Conservation (phyloP, 2,329 filamentous ascomycete species). For the Metarhizium sp. region DNA sequence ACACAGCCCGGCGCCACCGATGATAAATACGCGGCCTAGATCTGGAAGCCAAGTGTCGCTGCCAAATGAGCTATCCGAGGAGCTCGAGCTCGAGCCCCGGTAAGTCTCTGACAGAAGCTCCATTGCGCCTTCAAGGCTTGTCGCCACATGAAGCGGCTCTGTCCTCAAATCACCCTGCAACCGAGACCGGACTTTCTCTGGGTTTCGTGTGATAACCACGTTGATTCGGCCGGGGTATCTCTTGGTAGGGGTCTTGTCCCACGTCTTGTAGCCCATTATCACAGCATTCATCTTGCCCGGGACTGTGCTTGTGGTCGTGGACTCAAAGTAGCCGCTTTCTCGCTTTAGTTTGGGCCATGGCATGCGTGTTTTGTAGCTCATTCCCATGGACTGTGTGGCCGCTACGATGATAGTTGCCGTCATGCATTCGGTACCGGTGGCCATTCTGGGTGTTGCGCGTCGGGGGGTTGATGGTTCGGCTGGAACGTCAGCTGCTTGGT, state of each 20-base stretch:
- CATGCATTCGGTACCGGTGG: neutral
- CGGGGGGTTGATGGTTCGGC: neutral
- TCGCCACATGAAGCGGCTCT: neutral
- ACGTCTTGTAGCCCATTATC: neutral
- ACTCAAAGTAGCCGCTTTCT: neutral
- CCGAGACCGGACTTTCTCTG: neutral
- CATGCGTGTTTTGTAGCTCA: neutral
- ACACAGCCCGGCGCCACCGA: neutral
- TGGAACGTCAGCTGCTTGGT: neutral
- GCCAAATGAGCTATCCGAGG: neutral
- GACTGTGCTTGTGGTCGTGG: neutral
- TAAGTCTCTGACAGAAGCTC: neutral
- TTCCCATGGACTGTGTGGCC: neutral
- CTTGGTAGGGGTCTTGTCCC: neutral
- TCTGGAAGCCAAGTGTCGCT: neutral
- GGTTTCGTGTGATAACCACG: neutral
- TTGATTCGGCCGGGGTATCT: neutral
- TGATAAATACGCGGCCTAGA: neutral
- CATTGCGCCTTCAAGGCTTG: neutral
- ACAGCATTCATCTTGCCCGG: neutral
- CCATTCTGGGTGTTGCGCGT: neutral
- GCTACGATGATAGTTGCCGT: neutral
- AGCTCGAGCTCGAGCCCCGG: neutral
- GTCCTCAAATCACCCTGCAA: neutral
- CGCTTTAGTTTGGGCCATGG: neutral